Percentiles rank a stretch among this genome's conserved stretches.
phyloP scores from a whole-genome alignment of 2,329 filamentous ascomycete species.

The Cercospora zeae-maydis region DNA sequence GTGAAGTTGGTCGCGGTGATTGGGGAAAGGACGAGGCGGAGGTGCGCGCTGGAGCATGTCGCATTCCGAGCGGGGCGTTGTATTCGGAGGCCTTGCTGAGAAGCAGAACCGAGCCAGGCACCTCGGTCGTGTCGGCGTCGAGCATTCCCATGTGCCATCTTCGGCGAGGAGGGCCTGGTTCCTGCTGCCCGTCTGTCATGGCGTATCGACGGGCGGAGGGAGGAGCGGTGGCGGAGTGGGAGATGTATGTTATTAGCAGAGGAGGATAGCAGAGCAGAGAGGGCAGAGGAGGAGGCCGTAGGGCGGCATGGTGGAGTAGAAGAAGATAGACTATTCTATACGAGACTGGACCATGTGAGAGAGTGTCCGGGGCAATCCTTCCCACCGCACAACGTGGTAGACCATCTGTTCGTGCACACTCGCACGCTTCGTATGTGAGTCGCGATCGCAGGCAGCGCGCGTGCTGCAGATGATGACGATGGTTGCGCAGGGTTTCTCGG shows the following conservation, averaged over 20 bases:
- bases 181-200: conserved; percentile 10
- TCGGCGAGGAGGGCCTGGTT: conserved; percentile 22
- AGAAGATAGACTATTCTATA: no score
- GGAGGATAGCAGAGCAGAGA: background rate
- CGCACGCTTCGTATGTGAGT: no score
- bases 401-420: no score
- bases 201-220: background rate
- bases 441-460: background rate
- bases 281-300: background rate
- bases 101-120: conserved; percentile 66
- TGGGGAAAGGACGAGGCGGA: conserved; percentile 53
- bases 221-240: background rate
- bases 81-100: conserved; percentile 54
- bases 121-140: conserved; percentile 75
- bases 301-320: no score
- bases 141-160: conserved; percentile 72
- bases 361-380: background rate
- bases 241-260: background rate
- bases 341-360: no score
- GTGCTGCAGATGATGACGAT: background rate
- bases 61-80: conserved; percentile 60
- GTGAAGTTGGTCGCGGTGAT: conserved; percentile 34
- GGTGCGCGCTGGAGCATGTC: conserved; percentile 59
- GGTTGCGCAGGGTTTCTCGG: background rate
- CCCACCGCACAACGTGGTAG: background rate